Evolutionary conservation across 805 yeast genomes (phyloP).

Genomic region (Vanderwaltozyma polyspora): DNA sequence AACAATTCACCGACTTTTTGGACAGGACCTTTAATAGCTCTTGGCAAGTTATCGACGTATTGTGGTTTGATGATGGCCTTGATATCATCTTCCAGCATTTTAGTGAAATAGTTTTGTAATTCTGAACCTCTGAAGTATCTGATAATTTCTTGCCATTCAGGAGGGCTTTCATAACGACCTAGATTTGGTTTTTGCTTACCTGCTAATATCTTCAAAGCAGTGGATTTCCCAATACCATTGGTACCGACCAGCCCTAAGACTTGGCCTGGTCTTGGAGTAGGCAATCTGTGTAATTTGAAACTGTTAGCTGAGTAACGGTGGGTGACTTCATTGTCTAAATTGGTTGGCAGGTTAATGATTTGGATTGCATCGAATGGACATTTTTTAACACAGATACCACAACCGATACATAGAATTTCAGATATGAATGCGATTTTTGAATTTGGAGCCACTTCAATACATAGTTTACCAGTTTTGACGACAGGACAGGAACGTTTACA

Average conservation of each 20-base stretch:
- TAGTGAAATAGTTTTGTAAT: constrained; percentile 90
- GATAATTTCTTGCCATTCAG: constrained; percentile 92
- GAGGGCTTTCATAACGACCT: constrained; percentile 91
- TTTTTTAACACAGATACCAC: constrained; percentile 98
- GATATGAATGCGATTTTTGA: constrained; percentile 91
- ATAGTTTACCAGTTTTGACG: constrained; percentile 91
- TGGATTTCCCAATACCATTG: constrained; percentile 97
- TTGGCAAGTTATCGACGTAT: constrained; percentile 94
- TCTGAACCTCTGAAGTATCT: constrained; percentile 92
- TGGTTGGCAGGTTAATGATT: constrained; percentile 93
- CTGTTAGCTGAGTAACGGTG: constrained; percentile 97
- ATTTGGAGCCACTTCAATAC: constrained; percentile 90
- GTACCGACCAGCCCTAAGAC: constrained; percentile 96
- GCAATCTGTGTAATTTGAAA: constrained; percentile 91
- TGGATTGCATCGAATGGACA: constrained; percentile 97
- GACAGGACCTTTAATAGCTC: constrained; percentile 85
- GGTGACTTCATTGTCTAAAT: constrained; percentile 82
- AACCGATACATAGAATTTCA: constrained; percentile 91
- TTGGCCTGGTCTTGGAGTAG: constrained; percentile 98
- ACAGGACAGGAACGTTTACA: constrained; percentile 97
- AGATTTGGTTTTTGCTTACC: constrained; percentile 96
- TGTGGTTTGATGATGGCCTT: constrained; percentile 98
- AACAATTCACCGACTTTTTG: constrained; percentile 78
- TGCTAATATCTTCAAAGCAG: constrained; percentile 91
- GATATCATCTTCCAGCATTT: constrained; percentile 84